Conservation (phyloP, 768 basidiomycete genomes). For the Favolaschia claudopus region DNA sequence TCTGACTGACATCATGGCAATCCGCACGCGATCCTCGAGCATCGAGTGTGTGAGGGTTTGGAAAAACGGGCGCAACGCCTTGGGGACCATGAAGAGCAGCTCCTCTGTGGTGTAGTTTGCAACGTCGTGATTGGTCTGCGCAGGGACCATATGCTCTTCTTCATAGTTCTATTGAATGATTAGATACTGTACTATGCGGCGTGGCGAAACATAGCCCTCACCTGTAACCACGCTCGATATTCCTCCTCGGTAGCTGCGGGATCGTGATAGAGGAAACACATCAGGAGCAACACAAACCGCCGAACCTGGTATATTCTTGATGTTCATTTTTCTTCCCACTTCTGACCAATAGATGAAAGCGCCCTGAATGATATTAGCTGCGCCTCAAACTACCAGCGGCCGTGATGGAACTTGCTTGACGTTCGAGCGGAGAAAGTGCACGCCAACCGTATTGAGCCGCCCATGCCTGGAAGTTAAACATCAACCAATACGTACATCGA, state of each 20-base stretch:
- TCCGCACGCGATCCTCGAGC: constrained; percentile 52
- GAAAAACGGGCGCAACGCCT: constrained; percentile 42
- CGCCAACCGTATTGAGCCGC: constrained; percentile 54
- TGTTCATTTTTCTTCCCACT: constrained; percentile 55
- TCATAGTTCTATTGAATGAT: constrained; percentile 47
- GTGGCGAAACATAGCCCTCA: constrained; percentile 22
- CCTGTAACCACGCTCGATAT: constrained; percentile 48
- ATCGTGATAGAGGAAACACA: too few relatives aligned
- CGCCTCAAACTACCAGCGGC: too few relatives aligned
- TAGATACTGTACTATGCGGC: not conserved
- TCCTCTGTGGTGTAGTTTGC: constrained; percentile 50
- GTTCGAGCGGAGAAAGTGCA: constrained; percentile 50
- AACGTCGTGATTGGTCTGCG: constrained; percentile 46
- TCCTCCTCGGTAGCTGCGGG: too few relatives aligned
- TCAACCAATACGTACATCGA: not conserved
- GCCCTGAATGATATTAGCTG: constrained; percentile 38
- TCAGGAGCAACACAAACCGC: too few relatives aligned
- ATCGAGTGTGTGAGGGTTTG: constrained; percentile 43
- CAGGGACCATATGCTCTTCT: constrained; percentile 48
- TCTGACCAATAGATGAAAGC: constrained; percentile 53
- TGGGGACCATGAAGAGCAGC: constrained; percentile 47
- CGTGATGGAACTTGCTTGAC: constrained; percentile 34
- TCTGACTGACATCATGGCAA: constrained; percentile 53
- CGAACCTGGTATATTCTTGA: constrained; percentile 52
- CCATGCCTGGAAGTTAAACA: constrained; percentile 41